Base-by-base conservation (phyloP, 306 rosid genomes). In the Potentilla sterilis region DNA sequence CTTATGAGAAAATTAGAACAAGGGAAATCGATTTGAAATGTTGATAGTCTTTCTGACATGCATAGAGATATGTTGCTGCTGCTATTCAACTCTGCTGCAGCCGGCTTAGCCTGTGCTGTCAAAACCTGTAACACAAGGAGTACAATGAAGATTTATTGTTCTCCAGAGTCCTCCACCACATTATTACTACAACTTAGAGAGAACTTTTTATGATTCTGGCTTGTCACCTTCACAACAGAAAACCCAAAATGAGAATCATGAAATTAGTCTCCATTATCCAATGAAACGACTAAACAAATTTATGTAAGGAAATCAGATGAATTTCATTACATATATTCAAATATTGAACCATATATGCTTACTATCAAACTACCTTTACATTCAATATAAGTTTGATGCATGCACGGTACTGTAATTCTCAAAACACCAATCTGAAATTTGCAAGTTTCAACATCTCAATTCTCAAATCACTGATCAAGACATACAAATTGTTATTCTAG, bases 41-140 rank as follows among this genome's bases (percentile, higher is more conserved):
- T 11, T 58, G 65, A 58, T 63, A 16, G n/a, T 64, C 69, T 35
- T 64, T 64, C 69, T 64, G 69, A 64, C 69, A n/a, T n/a, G n/a
- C n/a, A 63, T 13, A 19, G 24, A 63, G 68, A 64, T 62, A 62
- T 64, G 69, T 64, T 37, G 7, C 46, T 49, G 18, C 66, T 24
- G 68, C 43, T 64, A 5, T 58, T 64, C 69, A 64, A 35, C 46
- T 16, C 69, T 64, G 69, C 69, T 37, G 44, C 69, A 64, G 69
- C 69, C 69, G 69, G 42, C 44, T 15, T 5, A 37, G 22, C 41
- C 14, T 64, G 69, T 13, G 67, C 24, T 18, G 12, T 63, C 24
- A 37, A 3, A 63, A 63, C 43, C 46, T 63, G 69, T 19, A n/a
- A 22, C 34, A 37, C n/a, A n/a, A n/a, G 37, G 14, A 9, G 35